Evolutionary conservation across 106 monocot genomes (phyloP).

Genomic region (Dioscorea zingiberensis): DNA sequence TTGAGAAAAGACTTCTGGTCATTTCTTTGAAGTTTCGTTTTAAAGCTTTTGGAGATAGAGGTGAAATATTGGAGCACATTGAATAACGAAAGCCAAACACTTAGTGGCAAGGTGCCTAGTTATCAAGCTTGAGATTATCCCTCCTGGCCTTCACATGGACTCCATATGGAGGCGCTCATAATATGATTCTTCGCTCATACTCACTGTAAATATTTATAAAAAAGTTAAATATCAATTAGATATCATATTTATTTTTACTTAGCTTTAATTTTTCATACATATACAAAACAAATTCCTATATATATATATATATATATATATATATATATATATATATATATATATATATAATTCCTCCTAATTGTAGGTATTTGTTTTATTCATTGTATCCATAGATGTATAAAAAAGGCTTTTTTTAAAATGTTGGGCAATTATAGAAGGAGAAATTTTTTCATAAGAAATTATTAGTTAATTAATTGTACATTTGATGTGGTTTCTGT

Average conservation of each 20-base stretch:
- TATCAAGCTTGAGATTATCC: constrained; percentile 32
- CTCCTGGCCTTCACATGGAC: constrained; percentile 34
- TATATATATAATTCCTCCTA: no score
- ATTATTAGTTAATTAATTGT: no score
- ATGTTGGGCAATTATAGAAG: no score
- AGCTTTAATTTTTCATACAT: not conserved
- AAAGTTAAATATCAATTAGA: constrained; percentile 46
- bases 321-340: not conserved
- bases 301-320: no score
- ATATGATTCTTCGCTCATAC: constrained; percentile 45
- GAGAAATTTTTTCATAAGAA: no score
- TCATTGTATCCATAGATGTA: no score
- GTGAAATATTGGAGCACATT: constrained; percentile 54
- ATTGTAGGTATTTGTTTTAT: no score
- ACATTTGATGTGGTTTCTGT: no score
- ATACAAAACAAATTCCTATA: not conserved
- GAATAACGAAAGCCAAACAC: constrained; percentile 55
- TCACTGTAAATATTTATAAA: constrained; percentile 28
- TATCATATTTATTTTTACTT: not conserved
- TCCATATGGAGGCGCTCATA: constrained; percentile 39
- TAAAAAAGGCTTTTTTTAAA: no score
- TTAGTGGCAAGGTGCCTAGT: constrained; percentile 16
- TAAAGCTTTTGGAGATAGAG: constrained; percentile 44
- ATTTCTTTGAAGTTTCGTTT: constrained; percentile 52
- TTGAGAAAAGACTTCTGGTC: constrained; percentile 42